Conservation (phyloP, 257 asterid genomes). For the Plantago elongata region DNA sequence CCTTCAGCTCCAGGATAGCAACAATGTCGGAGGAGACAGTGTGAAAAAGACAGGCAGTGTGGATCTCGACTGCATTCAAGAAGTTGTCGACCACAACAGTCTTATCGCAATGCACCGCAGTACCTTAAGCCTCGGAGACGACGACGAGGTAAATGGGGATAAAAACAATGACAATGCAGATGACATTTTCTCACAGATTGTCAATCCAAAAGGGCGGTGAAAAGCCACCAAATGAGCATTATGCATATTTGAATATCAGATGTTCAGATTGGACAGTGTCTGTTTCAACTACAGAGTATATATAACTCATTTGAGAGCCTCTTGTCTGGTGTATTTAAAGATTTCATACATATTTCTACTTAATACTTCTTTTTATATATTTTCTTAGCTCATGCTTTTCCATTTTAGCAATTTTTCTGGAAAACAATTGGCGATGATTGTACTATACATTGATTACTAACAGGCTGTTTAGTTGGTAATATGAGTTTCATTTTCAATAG, state of each 20-base stretch:
- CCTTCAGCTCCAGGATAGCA: conserved; percentile 48
- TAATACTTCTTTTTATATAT: background rate
- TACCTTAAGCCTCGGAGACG: conserved; percentile 60
- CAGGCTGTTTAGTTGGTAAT: too few relatives aligned
- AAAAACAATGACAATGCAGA: conserved; percentile 21
- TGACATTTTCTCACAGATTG: conserved; percentile 60
- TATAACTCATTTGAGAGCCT: background rate
- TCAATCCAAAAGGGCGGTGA: conserved; percentile 61
- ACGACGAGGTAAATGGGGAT: conserved; percentile 15
- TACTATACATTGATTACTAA: conserved; percentile 27
- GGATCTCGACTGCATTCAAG: conserved; percentile 28
- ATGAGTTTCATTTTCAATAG: too few relatives aligned
- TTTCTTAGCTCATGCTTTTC: background rate
- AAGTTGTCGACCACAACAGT: conserved; percentile 40
- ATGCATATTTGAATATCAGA: background rate
- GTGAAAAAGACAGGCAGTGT: conserved; percentile 8
- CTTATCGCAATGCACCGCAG: conserved; percentile 69
- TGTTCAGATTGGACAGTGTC: background rate
- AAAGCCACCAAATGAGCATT: background rate
- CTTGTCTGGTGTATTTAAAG: conserved; percentile 3
- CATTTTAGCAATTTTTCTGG: background rate
- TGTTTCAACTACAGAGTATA: background rate
- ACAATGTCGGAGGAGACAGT: conserved; percentile 17
- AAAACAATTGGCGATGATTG: background rate
- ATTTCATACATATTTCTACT: conserved; percentile 1